phyloP scores from a whole-genome alignment of 2,329 filamentous ascomycete species.

The Fusarium sp. region DNA sequence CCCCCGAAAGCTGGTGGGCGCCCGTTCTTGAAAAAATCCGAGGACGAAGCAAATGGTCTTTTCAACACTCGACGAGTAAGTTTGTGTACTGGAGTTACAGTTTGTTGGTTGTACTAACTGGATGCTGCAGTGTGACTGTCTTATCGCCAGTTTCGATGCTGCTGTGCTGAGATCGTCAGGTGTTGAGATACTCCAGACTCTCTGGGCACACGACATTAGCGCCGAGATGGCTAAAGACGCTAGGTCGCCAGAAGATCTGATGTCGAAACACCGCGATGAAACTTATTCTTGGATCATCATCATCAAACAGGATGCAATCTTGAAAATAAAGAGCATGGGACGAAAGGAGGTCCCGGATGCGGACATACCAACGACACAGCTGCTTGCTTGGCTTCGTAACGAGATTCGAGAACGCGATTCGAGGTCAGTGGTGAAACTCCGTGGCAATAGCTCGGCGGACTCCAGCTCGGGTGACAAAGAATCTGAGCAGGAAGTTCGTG shows the following conservation, averaged over 20 bases:
- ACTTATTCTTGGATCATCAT: slow-evolving; percentile 89
- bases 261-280: slow-evolving; percentile 80
- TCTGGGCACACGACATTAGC: slow-evolving; percentile 88
- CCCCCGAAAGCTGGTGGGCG: slow-evolving; percentile 69
- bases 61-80: slow-evolving; percentile 74
- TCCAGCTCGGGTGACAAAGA: slow-evolving; percentile 49
- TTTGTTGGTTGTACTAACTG: slow-evolving; percentile 1
- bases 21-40: slow-evolving; percentile 75
- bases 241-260: slow-evolving; percentile 81
- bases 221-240: slow-evolving; percentile 88
- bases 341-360: slow-evolving; percentile 80
- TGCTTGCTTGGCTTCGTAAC: slow-evolving; percentile 82
- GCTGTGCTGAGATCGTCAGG: slow-evolving; percentile 80
- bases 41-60: slow-evolving; percentile 69
- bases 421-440: slow-evolving; percentile 64
- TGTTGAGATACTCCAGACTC: slow-evolving; percentile 78
- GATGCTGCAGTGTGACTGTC: slow-evolving; percentile 77
- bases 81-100: slow-evolving; percentile 16
- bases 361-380: slow-evolving; percentile 78
- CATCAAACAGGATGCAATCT: slow-evolving; percentile 79
- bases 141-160: slow-evolving; percentile 89
- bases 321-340: slow-evolving; percentile 84
- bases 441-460: slow-evolving; percentile 50
- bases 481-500: slow-evolving; percentile 79
- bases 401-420: slow-evolving; percentile 85